These are phyloP conservation scores for Quercus phellos DNA, from an alignment of 331 rosid genomes.

Conservation along the genomic window DNA sequence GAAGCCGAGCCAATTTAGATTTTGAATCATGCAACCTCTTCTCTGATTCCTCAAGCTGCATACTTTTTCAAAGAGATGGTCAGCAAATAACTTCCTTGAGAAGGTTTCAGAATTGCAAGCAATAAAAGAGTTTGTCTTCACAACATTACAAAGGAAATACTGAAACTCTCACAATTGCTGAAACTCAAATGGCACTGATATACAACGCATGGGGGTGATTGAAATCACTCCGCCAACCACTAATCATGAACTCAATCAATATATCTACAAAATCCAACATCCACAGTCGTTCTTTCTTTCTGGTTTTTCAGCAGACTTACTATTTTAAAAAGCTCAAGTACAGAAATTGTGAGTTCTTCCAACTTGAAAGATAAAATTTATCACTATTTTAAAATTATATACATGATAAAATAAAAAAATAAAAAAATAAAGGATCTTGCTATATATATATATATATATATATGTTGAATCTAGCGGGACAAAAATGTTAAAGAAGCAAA, in stretches of 20 bases:
- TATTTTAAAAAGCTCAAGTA: not conserved
- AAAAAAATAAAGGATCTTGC: not conserved
- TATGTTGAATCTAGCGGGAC: not conserved
- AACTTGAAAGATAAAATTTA: no score
- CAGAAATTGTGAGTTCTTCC: not conserved
- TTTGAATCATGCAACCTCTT: slow-evolving; percentile 61
- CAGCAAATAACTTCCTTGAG: slow-evolving; percentile 7
- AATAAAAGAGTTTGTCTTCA: not conserved
- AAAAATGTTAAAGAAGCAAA: not conserved
- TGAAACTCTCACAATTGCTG: not conserved
- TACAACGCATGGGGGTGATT: not conserved
- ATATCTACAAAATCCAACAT: not conserved
- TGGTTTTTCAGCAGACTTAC: not conserved
- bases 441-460: not conserved
- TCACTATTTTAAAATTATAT: no score
- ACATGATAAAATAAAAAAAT: no score
- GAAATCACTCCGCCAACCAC: not conserved
- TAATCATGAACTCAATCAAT: not conserved
- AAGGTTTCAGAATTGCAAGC: not conserved
- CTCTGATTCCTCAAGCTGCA: slow-evolving; percentile 82
- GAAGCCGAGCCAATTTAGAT: slow-evolving; percentile 70
- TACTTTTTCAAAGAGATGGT: slow-evolving; percentile 19
- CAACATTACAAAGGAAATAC: not conserved
- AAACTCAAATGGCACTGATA: not conserved
- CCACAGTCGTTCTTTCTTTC: not conserved